Percentiles rank a stretch among this genome's conserved stretches.
Evolutionary conservation across 129 eudicot genomes (phyloP).

Genomic region (Flaveria trinervia): DNA sequence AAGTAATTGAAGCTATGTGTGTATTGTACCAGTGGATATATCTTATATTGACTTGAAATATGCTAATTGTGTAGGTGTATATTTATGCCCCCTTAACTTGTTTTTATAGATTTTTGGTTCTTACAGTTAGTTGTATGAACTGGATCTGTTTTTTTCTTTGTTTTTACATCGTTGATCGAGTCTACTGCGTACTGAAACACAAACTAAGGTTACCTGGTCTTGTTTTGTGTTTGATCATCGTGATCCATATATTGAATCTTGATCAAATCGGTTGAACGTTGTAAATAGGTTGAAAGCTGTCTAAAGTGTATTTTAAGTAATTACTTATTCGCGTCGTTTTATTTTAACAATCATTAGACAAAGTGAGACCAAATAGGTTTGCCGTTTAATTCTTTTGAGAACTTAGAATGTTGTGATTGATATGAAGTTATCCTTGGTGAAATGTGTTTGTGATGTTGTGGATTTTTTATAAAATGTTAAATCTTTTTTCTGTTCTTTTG

Average conservation of each 20-base stretch:
- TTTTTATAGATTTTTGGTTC: background rate
- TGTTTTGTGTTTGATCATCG: constrained; percentile 15
- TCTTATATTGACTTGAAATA: background rate
- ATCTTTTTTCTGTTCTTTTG: constrained; percentile 7
- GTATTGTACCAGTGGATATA: background rate
- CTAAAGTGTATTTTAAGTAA: too few relatives aligned
- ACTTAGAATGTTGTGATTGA: background rate
- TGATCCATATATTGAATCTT: background rate
- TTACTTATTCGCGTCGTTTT: too few relatives aligned
- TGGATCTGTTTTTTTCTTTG: constrained; percentile 1
- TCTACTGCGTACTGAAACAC: background rate
- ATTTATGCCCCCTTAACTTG: background rate
- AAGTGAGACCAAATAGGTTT: background rate
- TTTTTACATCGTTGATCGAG: background rate
- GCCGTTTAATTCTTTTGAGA: background rate
- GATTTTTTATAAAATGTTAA: constrained; percentile 7
- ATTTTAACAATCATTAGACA: too few relatives aligned
- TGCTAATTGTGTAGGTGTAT: background rate
- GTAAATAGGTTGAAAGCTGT: too few relatives aligned
- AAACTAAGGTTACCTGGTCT: constrained; percentile 2
- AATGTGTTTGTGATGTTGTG: background rate
- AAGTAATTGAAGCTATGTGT: too few relatives aligned
- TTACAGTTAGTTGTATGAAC: background rate
- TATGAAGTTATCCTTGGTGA: too few relatives aligned
- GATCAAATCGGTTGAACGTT: background rate